Evolutionary conservation across 768 basidiomycete species (phyloP).

Genomic region (Mycena crocata): DNA sequence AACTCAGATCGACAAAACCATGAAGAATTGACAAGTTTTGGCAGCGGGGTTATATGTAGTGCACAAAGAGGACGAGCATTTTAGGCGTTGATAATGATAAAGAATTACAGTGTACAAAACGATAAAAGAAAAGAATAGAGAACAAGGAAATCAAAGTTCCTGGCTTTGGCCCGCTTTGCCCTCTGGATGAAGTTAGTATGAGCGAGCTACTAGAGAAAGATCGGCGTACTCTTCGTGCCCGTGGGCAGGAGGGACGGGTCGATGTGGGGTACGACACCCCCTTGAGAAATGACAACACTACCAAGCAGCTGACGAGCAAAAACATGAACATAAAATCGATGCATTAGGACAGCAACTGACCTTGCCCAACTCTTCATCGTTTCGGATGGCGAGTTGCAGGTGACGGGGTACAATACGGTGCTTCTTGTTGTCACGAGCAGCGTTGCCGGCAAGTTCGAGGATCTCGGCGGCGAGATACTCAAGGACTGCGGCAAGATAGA

Average conservation of each 20-base stretch:
- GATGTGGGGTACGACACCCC: constrained; percentile 82
- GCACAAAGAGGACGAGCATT: no score
- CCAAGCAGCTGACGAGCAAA: constrained; percentile 76
- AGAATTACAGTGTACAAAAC: no score
- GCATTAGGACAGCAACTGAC: background rate
- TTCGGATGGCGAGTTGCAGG: constrained; percentile 86
- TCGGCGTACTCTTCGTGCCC: constrained; percentile 5
- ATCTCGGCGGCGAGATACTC: constrained; percentile 90
- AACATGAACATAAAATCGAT: background rate
- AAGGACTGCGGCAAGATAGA: constrained; percentile 86
- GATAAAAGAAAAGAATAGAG: no score
- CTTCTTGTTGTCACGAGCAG: constrained; percentile 81
- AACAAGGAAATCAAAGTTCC: no score
- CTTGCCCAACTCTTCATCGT: constrained; percentile 73
- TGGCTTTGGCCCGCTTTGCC: no score
- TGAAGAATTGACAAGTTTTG: no score
- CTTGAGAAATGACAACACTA: constrained; percentile 89
- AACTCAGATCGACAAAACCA: no score
- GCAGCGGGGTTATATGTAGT: no score
- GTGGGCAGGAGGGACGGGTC: constrained; percentile 39
- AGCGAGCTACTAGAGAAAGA: no score
- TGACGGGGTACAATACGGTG: constrained; percentile 90
- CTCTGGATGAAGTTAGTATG: background rate
- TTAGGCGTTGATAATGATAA: no score
- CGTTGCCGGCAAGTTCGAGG: constrained; percentile 85